A percentile compares a stretch with the other conserved stretches of the same genome.
phyloP scores from a whole-genome alignment of 2,329 filamentous ascomycete genomes.

The Colletotrichum eremochloae region DNA sequence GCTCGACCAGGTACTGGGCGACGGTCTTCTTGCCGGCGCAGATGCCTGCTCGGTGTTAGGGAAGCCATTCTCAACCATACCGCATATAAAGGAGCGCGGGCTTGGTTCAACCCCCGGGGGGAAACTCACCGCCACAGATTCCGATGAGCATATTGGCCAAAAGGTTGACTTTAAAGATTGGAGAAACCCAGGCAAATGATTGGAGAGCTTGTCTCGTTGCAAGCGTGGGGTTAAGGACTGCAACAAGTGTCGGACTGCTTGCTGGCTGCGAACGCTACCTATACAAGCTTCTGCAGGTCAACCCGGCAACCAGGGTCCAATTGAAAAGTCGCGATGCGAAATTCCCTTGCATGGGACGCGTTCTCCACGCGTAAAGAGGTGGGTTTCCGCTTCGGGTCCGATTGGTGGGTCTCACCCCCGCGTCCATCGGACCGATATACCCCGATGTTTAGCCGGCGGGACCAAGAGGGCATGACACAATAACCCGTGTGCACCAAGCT shows the following conservation, averaged over 20 bases:
- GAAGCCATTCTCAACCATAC: too few relatives aligned
- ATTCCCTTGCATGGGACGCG: slow-evolving; percentile 14
- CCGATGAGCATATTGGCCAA: slow-evolving; percentile 77
- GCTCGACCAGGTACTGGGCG: slow-evolving; percentile 85
- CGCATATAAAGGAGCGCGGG: background rate
- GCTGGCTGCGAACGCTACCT: background rate
- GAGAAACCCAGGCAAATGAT: too few relatives aligned
- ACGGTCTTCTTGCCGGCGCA: slow-evolving; percentile 94
- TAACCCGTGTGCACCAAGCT: slow-evolving; percentile 9
- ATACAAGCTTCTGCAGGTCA: slow-evolving; percentile 21
- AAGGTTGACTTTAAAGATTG: background rate
- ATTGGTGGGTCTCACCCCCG: slow-evolving; percentile 17
- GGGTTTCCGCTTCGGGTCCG: slow-evolving; percentile 4
- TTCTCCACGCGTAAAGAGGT: slow-evolving; percentile 33
- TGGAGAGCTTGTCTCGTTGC: background rate
- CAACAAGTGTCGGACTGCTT: background rate
- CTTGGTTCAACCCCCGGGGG: slow-evolving; percentile 21
- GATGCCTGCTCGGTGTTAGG: slow-evolving; percentile 71
- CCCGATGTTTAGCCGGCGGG: slow-evolving; percentile 39
- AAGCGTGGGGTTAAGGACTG: background rate
- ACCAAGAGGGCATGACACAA: slow-evolving; percentile 19
- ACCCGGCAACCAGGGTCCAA: slow-evolving; percentile 33
- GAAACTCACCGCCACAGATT: slow-evolving; percentile 75
- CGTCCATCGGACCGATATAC: background rate
- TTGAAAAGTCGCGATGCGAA: slow-evolving; percentile 12